Evolutionary conservation across 2,329 filamentous ascomycete genomes (phyloP), one percentile per base, ranked within the genome.

Genomic region (Sphaerulina vaccinii): DNA sequence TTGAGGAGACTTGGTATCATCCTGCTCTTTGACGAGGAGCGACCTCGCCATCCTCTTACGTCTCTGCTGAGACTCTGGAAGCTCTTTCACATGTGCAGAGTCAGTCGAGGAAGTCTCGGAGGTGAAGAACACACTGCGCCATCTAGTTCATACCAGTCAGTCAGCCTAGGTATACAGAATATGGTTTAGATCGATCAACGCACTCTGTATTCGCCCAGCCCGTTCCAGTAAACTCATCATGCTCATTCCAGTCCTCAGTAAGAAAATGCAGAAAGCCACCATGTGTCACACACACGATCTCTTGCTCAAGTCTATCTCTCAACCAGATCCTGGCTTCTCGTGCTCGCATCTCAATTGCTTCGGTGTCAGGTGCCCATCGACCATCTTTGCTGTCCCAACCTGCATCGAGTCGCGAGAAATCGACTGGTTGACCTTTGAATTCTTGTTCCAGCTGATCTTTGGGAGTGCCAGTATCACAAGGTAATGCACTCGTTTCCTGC

Each of bases 221-320:
- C 8, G 87, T 90, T 33, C 84, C 77, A 54, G 72, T 66, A 59
- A 73, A 75, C 37, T 70, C 66, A 41, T 73, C 75, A 62, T 62
- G 78, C 36, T 83, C 86, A 48, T 82, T 76, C 82, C 85, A 95
- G 64, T 95, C 90, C 60, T 90, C 82, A 0, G 88, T 93, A 57
- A 96, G 73, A 63, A 89, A 95, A 68, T 96, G 90, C 62, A 95
- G 68, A 61, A 91, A 87, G 1, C 87, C 45, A 57, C 90, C 90
- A 63, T 95, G 90, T 2, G 88, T 86, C 6, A 95, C 88, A 1
- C 90, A 77, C 0, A 86, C 82, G 22, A 95, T 80, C 61, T 92
- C 80, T 62, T 87, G 83, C 61, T 82, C 79, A 3, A 72, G 71
- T 19, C 74, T 64, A 8, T 58, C 64, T 61, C 72, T 72, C 33